Conservation (phyloP, 2,329 filamentous ascomycete species). For the Ophiobolus disseminans region DNA sequence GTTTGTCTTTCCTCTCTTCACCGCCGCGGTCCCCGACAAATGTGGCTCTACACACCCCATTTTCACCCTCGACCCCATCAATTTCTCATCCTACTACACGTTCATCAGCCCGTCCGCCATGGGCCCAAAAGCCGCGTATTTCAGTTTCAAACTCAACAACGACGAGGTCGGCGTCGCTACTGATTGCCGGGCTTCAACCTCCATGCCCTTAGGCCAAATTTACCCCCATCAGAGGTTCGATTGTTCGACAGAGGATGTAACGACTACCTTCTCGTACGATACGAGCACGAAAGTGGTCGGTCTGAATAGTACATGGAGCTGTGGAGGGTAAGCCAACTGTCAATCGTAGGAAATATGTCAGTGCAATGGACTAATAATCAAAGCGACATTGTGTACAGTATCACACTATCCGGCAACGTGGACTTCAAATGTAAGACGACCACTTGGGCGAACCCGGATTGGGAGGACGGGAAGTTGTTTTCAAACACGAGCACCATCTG, state of each 20-base stretch:
- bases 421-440: conserved; percentile 11
- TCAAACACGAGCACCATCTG: conserved; percentile 8
- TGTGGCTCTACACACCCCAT: background rate
- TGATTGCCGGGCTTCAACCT: conserved; percentile 2
- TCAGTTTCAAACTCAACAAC: conserved; percentile 12
- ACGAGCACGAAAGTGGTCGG: conserved; percentile 1
- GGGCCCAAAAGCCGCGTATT: conserved; percentile 4
- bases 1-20: conserved; percentile 1
- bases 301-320: conserved; percentile 14
- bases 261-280: conserved; percentile 10
- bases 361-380: background rate
- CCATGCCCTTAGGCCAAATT: conserved; percentile 12
- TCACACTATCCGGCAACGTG: background rate
- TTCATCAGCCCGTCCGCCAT: conserved; percentile 10
- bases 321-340: conserved; percentile 15
- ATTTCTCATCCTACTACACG: conserved; percentile 10
- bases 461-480: conserved; percentile 9
- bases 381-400: conserved; percentile 8
- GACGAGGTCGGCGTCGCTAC: conserved; percentile 3
- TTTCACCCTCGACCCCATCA: background rate
- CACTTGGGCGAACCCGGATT: conserved; percentile 14
- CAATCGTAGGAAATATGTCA: background rate
- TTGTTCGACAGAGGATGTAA: conserved; percentile 3
- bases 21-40: background rate
- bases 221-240: background rate